Conservation (phyloP, 331 rosid species). For the Rosa hybrid region DNA sequence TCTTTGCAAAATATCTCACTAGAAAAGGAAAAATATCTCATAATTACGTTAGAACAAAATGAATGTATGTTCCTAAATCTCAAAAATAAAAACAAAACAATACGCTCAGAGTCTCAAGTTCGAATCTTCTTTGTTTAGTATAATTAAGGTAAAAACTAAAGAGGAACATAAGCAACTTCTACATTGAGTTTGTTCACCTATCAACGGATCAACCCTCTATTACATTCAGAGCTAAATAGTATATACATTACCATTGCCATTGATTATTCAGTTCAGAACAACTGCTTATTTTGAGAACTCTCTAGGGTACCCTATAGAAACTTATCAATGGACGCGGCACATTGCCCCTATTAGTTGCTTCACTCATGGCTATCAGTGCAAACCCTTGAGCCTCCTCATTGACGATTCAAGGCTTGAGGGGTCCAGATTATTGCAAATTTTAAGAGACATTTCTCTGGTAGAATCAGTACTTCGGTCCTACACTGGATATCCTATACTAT, state of each 20-base stretch:
- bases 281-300: not conserved
- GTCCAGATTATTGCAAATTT: not conserved
- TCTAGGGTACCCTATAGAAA: not conserved
- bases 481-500: not conserved
- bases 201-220: not conserved
- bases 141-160: not conserved
- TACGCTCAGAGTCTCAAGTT: too few species aligned
- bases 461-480: constrained; percentile 10
- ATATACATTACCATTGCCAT: not conserved
- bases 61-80: too few species aligned
- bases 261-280: not conserved
- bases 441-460: not conserved
- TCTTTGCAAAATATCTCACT: not conserved
- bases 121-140: too few species aligned
- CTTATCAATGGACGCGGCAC: not conserved
- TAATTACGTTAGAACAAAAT: too few species aligned
- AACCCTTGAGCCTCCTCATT: too few species aligned
- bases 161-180: not conserved
- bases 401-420: not conserved
- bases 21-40: not conserved
- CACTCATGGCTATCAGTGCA: not conserved
- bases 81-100: too few species aligned
- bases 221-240: not conserved
- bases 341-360: not conserved
- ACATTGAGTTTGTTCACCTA: not conserved